Conservation (phyloP, 1,284 basidiomycete species). For the Pyrrhoderma noxium region DNA sequence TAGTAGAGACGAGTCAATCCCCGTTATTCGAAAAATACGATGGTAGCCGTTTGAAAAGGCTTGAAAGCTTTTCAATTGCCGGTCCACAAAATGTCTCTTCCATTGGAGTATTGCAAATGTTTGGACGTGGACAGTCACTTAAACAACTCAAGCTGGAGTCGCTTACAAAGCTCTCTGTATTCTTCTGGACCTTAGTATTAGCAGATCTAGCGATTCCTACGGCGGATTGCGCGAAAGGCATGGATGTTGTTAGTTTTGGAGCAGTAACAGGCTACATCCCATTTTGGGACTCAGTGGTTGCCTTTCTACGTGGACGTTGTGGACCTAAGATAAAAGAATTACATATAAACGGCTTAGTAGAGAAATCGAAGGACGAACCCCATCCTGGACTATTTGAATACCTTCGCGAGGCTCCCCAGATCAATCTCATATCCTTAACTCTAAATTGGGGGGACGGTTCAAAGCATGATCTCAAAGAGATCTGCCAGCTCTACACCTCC, state of each 20-base stretch:
- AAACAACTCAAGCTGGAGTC: constrained; percentile 9
- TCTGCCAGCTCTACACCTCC: not conserved
- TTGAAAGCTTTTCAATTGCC: constrained; percentile 2
- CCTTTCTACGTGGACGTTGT: constrained; percentile 8
- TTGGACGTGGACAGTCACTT: constrained; percentile 6
- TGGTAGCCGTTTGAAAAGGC: not conserved
- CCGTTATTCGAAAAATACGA: constrained; percentile 7
- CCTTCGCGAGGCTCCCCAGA: constrained; percentile 2
- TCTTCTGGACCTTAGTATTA: constrained; percentile 8
- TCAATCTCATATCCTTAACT: not conserved
- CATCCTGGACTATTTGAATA: constrained; percentile 4
- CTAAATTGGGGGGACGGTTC: constrained; percentile 13
- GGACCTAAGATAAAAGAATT: constrained; percentile 4
- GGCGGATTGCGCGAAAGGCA: not conserved
- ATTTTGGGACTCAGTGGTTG: constrained; percentile 12
- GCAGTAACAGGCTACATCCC: not conserved
- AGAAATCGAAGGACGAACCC: constrained; percentile 3
- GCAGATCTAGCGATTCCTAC: not conserved
- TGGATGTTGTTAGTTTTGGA: constrained; percentile 8
- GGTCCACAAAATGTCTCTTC: constrained; percentile 2
- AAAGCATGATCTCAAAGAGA: not conserved
- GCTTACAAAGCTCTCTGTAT: constrained; percentile 8
- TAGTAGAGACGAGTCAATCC: constrained; percentile 4
- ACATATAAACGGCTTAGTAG: constrained; percentile 10
- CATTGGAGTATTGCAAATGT: constrained; percentile 2